phyloP scores from a whole-genome alignment of 2,329 filamentous ascomycete species.

The Penicillium griseofulvum region DNA sequence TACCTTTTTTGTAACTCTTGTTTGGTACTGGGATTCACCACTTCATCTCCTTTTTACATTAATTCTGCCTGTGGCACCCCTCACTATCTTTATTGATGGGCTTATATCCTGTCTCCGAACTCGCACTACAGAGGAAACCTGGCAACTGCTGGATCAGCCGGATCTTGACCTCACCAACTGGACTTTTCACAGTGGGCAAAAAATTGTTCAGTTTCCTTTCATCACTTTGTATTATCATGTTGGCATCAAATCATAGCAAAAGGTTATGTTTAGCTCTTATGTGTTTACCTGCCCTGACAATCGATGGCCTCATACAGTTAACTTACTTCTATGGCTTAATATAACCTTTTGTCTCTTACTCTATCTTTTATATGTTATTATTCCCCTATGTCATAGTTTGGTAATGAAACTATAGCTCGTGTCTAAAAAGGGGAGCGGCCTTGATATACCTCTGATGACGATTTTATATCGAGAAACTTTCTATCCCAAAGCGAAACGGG shows the following conservation, averaged over 20 bases:
- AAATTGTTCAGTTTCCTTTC: slow-evolving; percentile 19
- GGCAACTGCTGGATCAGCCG: slow-evolving; percentile 52
- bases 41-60: slow-evolving; percentile 65
- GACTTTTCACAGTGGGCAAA: slow-evolving; percentile 22
- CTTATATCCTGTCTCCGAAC: slow-evolving; percentile 66
- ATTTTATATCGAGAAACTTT: neutral
- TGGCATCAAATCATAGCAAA: slow-evolving; percentile 9
- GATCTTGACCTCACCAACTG: slow-evolving; percentile 13
- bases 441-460: neutral
- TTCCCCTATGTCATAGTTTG: neutral
- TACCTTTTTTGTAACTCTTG: slow-evolving; percentile 25
- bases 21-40: slow-evolving; percentile 47
- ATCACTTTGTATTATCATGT: slow-evolving; percentile 20
- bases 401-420: neutral
- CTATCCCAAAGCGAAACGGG: neutral
- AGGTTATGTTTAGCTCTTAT: neutral
- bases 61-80: slow-evolving; percentile 63
- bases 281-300: neutral
- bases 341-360: neutral
- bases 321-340: neutral
- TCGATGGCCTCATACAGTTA: neutral
- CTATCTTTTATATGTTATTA: neutral
- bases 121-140: slow-evolving; percentile 64
- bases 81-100: slow-evolving; percentile 68
- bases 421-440: neutral